Evolutionary conservation across 495 filamentous ascomycete genomes (phyloP).

Genomic region (Tuber melanosporum): DNA sequence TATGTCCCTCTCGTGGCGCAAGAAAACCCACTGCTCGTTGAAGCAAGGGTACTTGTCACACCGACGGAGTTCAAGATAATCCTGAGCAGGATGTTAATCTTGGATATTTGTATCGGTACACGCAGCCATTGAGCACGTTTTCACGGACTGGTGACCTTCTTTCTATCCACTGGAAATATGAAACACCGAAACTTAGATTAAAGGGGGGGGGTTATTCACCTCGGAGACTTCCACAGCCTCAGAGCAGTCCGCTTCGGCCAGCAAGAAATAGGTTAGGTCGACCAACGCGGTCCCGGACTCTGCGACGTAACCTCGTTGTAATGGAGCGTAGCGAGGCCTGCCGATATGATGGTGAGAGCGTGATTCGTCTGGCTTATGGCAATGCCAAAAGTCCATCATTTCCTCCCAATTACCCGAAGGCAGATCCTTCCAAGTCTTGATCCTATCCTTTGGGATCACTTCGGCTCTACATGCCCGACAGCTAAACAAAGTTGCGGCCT

Average conservation of each 20-base stretch:
- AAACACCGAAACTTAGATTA: conserved; percentile 13
- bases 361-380: conserved; percentile 71
- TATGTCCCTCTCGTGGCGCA: conserved; percentile 13
- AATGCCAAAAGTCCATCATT: conserved; percentile 99
- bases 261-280: conserved; percentile 67
- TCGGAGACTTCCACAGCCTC: conserved; percentile 44
- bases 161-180: conserved; percentile 54
- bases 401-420: conserved; percentile 97
- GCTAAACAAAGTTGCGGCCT: conserved; percentile 49
- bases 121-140: conserved; percentile 54
- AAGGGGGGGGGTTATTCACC: conserved; percentile 50
- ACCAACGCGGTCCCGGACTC: conserved; percentile 63
- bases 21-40: conserved; percentile 26
- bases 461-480: conserved; percentile 57
- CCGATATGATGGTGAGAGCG: conserved; percentile 39
- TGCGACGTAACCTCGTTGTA: conserved; percentile 48
- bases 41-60: conserved; percentile 41
- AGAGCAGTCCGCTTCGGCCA: conserved; percentile 58
- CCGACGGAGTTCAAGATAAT: conserved; percentile 39
- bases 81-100: conserved; percentile 50
- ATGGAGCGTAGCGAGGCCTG: conserved; percentile 15
- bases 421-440: conserved; percentile 80
- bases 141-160: conserved; percentile 70
- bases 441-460: conserved; percentile 45
- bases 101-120: conserved; percentile 88